Conservation (phyloP, 768 basidiomycete genomes). For the Daedalea quercina region DNA sequence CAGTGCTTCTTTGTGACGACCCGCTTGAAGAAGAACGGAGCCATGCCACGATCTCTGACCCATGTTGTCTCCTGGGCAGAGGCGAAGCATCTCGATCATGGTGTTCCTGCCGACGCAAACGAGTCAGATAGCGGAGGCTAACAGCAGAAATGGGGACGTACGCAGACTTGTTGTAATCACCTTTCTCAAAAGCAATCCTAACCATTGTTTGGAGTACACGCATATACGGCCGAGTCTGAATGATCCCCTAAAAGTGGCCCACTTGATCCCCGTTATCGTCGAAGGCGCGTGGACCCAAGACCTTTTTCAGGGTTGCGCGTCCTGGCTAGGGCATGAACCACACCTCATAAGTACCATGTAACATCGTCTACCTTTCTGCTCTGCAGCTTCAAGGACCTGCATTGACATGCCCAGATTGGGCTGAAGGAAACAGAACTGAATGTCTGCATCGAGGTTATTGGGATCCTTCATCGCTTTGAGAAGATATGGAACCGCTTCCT, state of each 20-base stretch:
- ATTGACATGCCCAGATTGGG: conserved; percentile 22
- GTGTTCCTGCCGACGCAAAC: conserved; percentile 21
- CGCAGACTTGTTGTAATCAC: conserved; percentile 28
- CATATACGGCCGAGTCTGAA: conserved; percentile 41
- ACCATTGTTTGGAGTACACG: conserved; percentile 34
- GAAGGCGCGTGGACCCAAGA: conserved; percentile 29
- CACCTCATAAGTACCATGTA: no score
- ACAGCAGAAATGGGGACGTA: conserved; percentile 16
- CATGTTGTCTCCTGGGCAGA: conserved; percentile 37
- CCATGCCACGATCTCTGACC: conserved; percentile 32
- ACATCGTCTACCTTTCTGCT: conserved; percentile 20
- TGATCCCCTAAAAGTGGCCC: conserved; percentile 31
- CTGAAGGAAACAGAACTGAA: conserved; percentile 30
- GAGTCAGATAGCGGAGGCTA: neutral
- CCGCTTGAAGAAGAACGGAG: conserved; percentile 28
- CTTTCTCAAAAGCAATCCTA: conserved; percentile 26
- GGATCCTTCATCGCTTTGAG: conserved; percentile 32
- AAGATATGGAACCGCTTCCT: conserved; percentile 33
- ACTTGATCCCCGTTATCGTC: conserved; percentile 29
- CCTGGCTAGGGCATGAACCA: conserved; percentile 17
- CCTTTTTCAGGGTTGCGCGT: conserved; percentile 19
- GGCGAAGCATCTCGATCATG: conserved; percentile 35
- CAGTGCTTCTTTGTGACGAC: conserved; percentile 32
- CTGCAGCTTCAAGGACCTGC: conserved; percentile 22
- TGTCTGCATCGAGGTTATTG: conserved; percentile 34